Base-by-base conservation (phyloP, 352 stramenopile genomes). In the Phytophthora melonis region DNA sequence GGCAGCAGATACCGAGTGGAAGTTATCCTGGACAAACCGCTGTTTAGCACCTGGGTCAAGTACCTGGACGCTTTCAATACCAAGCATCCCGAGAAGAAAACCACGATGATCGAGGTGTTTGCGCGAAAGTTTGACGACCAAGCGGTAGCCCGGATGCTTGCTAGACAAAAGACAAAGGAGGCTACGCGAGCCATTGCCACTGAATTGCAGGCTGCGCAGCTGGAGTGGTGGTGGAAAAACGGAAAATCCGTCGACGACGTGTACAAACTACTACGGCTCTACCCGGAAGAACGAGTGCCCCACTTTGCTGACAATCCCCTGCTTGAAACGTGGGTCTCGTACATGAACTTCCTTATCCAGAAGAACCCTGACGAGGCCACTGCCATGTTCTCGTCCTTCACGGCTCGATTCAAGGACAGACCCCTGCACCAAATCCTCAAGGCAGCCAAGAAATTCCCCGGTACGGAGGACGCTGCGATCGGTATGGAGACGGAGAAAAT, bases 1-100 rank as follows among this genome's bases (percentile, higher is more conserved):
- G 8, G 36, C 10, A 21, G 13, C 5, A 39, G n/a, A 52, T 45
- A 45, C 39, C 39, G 30, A 36, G 30, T 14, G n/a, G 25, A 14
- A 4, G 16, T 0, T 5, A 16, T 5, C 23, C 9, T 68, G 13
- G 52, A 58, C 18, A 68, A 16, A 13, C 32, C 49, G 10, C 8
- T 68, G 21, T 19, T 68, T 8, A 21, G 39, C 21, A 54, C 16
- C 3, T 60, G 50, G 47, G 19, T 34, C 49, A 53, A 67, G 6
- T 61, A 61, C 11, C 5, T 49, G 55, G 11, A 49, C 30, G 16
- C 43, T 50, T 50, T 21, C 43, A 50, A 50, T 6, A 18, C 14
- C 16, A 52, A 52, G 43, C 25, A 52, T 6, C 43, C n/a, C 43
- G n/a, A 52, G 19, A 52, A 21, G 43, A 52, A 23, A 3, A 19